These are phyloP conservation scores for Myxozyma nipponensis DNA, from an alignment of 805 yeast genomes.

Conservation along the genomic window DNA sequence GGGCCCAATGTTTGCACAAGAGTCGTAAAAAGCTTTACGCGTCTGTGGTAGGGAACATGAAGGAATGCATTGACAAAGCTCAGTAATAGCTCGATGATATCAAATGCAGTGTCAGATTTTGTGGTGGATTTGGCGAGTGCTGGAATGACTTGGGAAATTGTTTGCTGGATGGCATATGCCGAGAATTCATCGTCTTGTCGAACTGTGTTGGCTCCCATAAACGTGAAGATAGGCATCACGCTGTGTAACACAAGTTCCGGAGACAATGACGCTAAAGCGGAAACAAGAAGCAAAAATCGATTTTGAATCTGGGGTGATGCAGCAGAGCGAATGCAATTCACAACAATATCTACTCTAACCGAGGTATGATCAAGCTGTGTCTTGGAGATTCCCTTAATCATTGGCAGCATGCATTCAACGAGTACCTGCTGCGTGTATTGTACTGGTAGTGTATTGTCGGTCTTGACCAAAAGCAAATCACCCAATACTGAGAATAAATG, in stretches of 20 bases:
- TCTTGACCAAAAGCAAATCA: slow-evolving; percentile 58
- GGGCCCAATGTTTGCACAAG: slow-evolving; percentile 75
- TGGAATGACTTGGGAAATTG: slow-evolving; percentile 85
- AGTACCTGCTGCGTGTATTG: slow-evolving; percentile 86
- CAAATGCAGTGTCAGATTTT: slow-evolving; percentile 10
- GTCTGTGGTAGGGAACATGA: slow-evolving; percentile 94
- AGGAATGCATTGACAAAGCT: slow-evolving; percentile 92
- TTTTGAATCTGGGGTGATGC: slow-evolving; percentile 94
- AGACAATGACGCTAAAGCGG: slow-evolving; percentile 79
- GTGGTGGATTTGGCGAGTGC: slow-evolving; percentile 57
- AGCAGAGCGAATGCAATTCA: slow-evolving; percentile 83
- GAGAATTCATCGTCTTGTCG: slow-evolving; percentile 97
- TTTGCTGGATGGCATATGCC: slow-evolving; percentile 85
- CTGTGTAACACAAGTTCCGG: slow-evolving; percentile 92
- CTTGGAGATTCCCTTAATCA: slow-evolving; percentile 46
- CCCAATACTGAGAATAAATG: slow-evolving; percentile 40
- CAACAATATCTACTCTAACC: slow-evolving; percentile 84
- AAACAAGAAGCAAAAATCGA: slow-evolving; percentile 73
- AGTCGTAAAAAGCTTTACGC: slow-evolving; percentile 78
- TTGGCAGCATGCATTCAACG: slow-evolving; percentile 76
- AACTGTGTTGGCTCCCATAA: slow-evolving; percentile 97
- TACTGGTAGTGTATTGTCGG: slow-evolving; percentile 88
- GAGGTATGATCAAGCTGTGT: slow-evolving; percentile 53
- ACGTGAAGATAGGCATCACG: slow-evolving; percentile 99
- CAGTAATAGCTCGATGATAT: slow-evolving; percentile 51